Base-by-base conservation (phyloP, 164 flowering plant species). In the Magnolia kwangsiensis region DNA sequence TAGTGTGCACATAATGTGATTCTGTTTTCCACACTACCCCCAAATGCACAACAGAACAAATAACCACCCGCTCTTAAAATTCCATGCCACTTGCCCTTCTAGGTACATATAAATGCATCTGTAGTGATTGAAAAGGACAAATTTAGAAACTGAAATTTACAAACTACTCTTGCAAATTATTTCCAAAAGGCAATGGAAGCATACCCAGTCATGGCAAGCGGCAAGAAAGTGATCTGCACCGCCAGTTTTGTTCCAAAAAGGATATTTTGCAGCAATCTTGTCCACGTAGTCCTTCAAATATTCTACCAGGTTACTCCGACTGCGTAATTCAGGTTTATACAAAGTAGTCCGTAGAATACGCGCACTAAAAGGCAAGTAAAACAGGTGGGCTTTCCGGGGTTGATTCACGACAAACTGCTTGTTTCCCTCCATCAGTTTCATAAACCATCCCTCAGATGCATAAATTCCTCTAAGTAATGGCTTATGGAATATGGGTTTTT, bases 171-270 rank as follows among this genome's bases (percentile, higher is more conserved):
- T 37, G 45, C 45, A 37, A 37, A 37, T 55, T 55, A 11, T 24
- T 24, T 21, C 21, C 29, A 10, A 24, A 24, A 9, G 1, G 45
- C 13, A 7, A 66, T 27, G 68, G 67, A 76, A 71, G n/a, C 79
- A 65, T 61, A 85, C 88, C 84, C 87, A 83, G 63, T 85, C 87
- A 78, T 85, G 87, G 81, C 85, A 85, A 74, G 84, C 87, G 67
- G 72, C 85, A 71, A 85, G 49, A 59, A 85, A 83, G 78, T 85
- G 85, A 81, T 85, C 85, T 67, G 83, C 74, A 66, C 87, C 87
- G 49, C 63, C 64, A 8, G 80, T 81, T 80, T 81, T 76, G 61
- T 83, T 85, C 84, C 84, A 85, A 76, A 81, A 83, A 71, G 63
- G 80, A 72, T 84, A 81, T 51, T 80, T 84, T 51, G 65, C 70